Conservation (phyloP, 1,284 basidiomycete species). For the Apiotrichum sp. region DNA sequence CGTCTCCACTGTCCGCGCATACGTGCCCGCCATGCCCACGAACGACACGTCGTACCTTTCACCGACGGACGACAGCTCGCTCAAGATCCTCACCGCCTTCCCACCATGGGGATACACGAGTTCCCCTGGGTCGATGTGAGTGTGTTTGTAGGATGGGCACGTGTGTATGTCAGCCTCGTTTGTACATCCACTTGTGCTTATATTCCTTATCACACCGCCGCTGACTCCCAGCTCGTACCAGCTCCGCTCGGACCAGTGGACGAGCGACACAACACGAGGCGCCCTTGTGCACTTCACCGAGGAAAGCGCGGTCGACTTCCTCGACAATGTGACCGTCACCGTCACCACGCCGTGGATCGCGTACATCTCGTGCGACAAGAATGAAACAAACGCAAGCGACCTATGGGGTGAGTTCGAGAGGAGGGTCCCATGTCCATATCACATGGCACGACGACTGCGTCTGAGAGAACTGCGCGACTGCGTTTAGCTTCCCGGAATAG, state of each 20-base stretch:
- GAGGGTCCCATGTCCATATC: too few species aligned
- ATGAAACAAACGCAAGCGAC: slow-evolving; percentile 57
- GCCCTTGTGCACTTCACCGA: slow-evolving; percentile 74
- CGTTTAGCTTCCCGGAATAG: too few species aligned
- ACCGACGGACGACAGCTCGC: neutral
- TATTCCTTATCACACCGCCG: too few species aligned
- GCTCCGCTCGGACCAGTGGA: slow-evolving; percentile 33
- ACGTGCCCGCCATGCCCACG: slow-evolving; percentile 63
- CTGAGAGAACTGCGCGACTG: too few species aligned
- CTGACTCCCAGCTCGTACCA: slow-evolving; percentile 36
- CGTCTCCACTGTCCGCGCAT: slow-evolving; percentile 15
- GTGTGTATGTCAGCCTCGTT: neutral
- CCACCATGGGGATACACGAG: slow-evolving; percentile 39
- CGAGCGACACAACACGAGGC: slow-evolving; percentile 52
- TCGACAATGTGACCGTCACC: slow-evolving; percentile 50
- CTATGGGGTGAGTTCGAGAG: slow-evolving; percentile 32
- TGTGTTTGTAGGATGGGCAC: neutral
- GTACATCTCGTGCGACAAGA: slow-evolving; percentile 70
- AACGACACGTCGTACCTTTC: slow-evolving; percentile 56
- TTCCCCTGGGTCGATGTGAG: slow-evolving; percentile 40
- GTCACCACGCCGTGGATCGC: slow-evolving; percentile 75
- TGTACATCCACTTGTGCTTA: too few species aligned
- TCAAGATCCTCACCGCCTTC: slow-evolving; percentile 39
- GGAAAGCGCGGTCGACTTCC: slow-evolving; percentile 9
- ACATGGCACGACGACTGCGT: too few species aligned